phyloP scores from a whole-genome alignment of 768 basidiomycete genomes.

The Podaxis rugospora region DNA sequence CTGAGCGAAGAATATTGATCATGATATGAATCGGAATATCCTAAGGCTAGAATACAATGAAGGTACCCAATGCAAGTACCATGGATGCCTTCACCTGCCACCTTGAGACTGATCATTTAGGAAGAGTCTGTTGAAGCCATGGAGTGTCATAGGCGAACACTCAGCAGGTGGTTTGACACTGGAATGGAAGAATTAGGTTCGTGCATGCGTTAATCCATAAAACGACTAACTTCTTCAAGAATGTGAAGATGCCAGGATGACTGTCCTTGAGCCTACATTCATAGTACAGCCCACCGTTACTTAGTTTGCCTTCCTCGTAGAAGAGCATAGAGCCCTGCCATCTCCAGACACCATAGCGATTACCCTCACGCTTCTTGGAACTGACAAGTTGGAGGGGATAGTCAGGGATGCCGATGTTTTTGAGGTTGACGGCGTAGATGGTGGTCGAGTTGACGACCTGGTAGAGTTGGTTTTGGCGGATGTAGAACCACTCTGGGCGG shows the following conservation, averaged over 20 bases:
- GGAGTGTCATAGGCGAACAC: slow-evolving; percentile 33
- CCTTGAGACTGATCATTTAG: background rate
- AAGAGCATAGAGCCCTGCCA: slow-evolving; percentile 56
- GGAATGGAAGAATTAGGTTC: background rate
- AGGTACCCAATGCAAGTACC: too few species aligned
- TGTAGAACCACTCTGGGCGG: slow-evolving; percentile 47
- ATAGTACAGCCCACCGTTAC: slow-evolving; percentile 20
- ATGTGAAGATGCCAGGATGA: slow-evolving; percentile 43
- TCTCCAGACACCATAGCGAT: slow-evolving; percentile 44
- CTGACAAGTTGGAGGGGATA: slow-evolving; percentile 47
- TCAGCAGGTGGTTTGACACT: slow-evolving; percentile 29
- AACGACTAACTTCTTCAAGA: slow-evolving; percentile 37
- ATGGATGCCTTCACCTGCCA: background rate
- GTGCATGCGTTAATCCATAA: background rate
- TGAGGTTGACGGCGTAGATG: slow-evolving; percentile 49
- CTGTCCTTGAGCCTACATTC: slow-evolving; percentile 20
- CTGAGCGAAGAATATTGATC: slow-evolving; percentile 4
- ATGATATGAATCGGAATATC: slow-evolving; percentile 8
- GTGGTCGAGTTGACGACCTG: slow-evolving; percentile 52
- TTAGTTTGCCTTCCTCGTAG: slow-evolving; percentile 44
- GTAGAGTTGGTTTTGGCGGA: slow-evolving; percentile 47
- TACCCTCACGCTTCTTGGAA: slow-evolving; percentile 31
- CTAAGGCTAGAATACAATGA: background rate
- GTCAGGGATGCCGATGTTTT: slow-evolving; percentile 37
- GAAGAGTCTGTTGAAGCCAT: slow-evolving; percentile 25